These are phyloP conservation scores for Cucurbita pepo DNA, from an alignment of 306 rosid species.

Conservation along the genomic window DNA sequence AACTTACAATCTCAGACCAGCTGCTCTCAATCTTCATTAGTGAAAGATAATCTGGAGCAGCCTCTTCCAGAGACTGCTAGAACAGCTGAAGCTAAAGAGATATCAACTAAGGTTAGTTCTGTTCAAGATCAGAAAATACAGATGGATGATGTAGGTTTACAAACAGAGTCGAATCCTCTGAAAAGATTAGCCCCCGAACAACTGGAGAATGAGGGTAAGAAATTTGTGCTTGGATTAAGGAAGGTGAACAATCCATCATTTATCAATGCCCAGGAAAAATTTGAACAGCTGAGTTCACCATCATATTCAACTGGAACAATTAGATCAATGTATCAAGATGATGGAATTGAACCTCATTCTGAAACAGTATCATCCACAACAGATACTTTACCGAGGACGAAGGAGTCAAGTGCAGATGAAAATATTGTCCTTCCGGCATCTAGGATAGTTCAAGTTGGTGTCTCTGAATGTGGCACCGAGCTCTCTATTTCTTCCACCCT, in stretches of 20 bases:
- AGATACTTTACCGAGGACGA: constrained; percentile 25
- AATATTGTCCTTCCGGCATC: constrained; percentile 29
- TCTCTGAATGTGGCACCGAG: constrained; percentile 72
- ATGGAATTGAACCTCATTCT: constrained; percentile 31
- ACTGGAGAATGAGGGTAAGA: constrained; percentile 58
- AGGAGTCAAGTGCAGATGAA: constrained; percentile 27
- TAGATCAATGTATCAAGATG: constrained; percentile 29
- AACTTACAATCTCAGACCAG: constrained; percentile 30
- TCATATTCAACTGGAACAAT: constrained; percentile 22
- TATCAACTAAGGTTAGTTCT: constrained; percentile 16
- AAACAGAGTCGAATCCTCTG: constrained; percentile 27
- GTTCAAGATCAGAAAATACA: constrained; percentile 12
- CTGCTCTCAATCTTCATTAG: constrained; percentile 17
- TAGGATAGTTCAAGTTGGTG: constrained; percentile 28
- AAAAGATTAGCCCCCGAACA: constrained; percentile 45
- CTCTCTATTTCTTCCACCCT: constrained; percentile 78
- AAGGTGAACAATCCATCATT: constrained; percentile 54
- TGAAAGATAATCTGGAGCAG: constrained; percentile 27
- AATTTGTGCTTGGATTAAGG: constrained; percentile 16
- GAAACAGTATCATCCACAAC: constrained; percentile 17
- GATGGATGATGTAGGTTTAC: constrained; percentile 19
- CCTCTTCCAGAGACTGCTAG: constrained; percentile 19
- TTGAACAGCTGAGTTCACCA: constrained; percentile 43
- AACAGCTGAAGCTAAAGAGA: constrained; percentile 23
- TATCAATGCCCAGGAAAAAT: constrained; percentile 61